phyloP scores from a whole-genome alignment of 78 protist genomes.

The slime mould (Dictyostelium discoideum) region dicty_2.7 NC_007088.5:5730501-5731000 shows the following conservation, averaged over 20 bases:
- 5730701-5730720: slow-evolving; percentile 11
- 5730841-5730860: slow-evolving; percentile 14
- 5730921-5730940: not conserved
- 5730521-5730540: not conserved
- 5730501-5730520: not conserved
- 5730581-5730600: not conserved
- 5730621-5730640: not conserved
- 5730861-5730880: slow-evolving; percentile 8
- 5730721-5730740: not conserved
- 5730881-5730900: slow-evolving; percentile 22
- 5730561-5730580: slow-evolving; percentile 7
- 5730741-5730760: not conserved
- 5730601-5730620: not conserved
- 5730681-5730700: not conserved
- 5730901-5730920: not conserved
- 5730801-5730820: not conserved
- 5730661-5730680: not conserved
- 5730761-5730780: slow-evolving; percentile 14
- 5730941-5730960: not conserved
- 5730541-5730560: not conserved
- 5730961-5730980: no score
- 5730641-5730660: not conserved
- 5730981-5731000: no score
- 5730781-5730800: slow-evolving; percentile 4
- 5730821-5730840: not conserved